Evolutionary conservation across 148 eudicot genomes (phyloP), one percentile per base, ranked within the genome.

Genomic region (Chenopodium quinoa): DNA sequence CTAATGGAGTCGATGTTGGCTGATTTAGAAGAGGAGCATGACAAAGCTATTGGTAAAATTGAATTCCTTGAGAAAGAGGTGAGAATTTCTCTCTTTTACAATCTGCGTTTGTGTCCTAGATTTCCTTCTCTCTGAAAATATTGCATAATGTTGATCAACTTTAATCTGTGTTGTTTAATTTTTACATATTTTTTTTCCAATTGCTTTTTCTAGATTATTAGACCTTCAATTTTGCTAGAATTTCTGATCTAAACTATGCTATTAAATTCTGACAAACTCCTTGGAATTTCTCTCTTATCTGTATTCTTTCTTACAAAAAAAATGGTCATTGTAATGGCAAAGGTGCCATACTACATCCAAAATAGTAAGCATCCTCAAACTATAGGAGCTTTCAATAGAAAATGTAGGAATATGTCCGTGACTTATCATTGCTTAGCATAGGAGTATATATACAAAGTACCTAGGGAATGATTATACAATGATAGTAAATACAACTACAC

Each of bases 1-100:
- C 79, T 86, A 85, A 77, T 91, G 88, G 91, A 93, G 78, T 82
- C 84, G 16, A 86, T 93, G 88, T 82, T 93, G 78, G 82, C 85
- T 74, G 96, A 95, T 83, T 76, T 93, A 81, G 98, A 93, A 87
- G 92, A 90, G 25, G 94, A 95, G 80, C 97, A 95, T 71, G 96
- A 92, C 46, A 86, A 88, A 79, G 93, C 98, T 66, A 90, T 93
- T 76, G 69, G 63, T 50, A 92, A 90, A 87, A 89, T 95, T 40
- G 90, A 95, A 84, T 84, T 78, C 44, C 86, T 95, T 72, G 92
- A 93, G 87, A 80, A 78, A 40, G 86, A 93, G 94, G 98, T 95
- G 62, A 83, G 79, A n/a, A 14, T 76, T 54, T 78, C 22, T 47
- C 37, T 25, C 19, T 71, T 79, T 62, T 71, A 20, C 40, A 71